Evolutionary conservation across 2,329 filamentous ascomycete genomes (phyloP).

Genomic region (Penicillium sp.): DNA sequence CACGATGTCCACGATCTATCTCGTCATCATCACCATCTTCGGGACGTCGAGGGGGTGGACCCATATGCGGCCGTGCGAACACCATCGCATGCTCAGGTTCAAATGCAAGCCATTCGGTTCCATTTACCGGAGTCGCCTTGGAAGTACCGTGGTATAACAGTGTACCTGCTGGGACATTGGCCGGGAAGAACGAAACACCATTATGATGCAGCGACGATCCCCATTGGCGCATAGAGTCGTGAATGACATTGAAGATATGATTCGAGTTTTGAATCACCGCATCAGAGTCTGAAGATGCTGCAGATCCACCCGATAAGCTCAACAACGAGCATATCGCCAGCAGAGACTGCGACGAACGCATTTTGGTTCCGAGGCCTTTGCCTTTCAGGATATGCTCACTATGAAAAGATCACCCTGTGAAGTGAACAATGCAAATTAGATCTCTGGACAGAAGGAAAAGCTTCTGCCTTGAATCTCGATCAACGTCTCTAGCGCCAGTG

Average conservation of each 20-base stretch:
- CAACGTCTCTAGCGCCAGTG: background rate
- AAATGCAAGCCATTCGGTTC: constrained; percentile 75
- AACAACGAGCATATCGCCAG: constrained; percentile 19
- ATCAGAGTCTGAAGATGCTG: constrained; percentile 42
- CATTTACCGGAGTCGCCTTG: constrained; percentile 54
- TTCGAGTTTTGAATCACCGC: constrained; percentile 57
- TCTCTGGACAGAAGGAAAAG: background rate
- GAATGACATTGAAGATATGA: constrained; percentile 74
- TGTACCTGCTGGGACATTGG: constrained; percentile 67
- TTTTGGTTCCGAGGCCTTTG: constrained; percentile 3
- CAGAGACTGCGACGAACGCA: constrained; percentile 20
- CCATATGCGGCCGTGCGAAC: constrained; percentile 58
- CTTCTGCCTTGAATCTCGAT: background rate
- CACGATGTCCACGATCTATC: constrained; percentile 6
- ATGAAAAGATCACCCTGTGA: background rate
- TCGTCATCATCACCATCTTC: constrained; percentile 9
- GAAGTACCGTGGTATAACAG: constrained; percentile 70
- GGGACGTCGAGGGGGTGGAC: constrained; percentile 17
- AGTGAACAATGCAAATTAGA: background rate
- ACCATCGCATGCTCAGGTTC: constrained; percentile 74
- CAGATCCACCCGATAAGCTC: constrained; percentile 15
- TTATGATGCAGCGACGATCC: constrained; percentile 76
- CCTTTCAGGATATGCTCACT: background rate
- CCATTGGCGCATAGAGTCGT: constrained; percentile 76
- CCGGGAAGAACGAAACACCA: constrained; percentile 74